Base-by-base conservation (phyloP, 1,284 basidiomycete species). In the Puccinia coronata region DNA sequence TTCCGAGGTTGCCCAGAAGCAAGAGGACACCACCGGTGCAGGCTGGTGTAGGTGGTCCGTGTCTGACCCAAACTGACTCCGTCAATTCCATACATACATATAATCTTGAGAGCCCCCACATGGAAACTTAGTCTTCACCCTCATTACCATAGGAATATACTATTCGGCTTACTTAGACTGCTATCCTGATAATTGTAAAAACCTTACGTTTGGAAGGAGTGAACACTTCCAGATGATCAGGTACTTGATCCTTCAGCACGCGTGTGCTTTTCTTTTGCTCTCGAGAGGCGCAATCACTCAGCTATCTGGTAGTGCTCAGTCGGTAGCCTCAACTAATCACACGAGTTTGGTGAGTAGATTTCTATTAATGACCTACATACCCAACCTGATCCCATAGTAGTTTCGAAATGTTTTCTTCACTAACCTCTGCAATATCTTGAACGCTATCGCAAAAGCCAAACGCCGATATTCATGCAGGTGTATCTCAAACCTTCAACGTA, bases 401-500 rank as follows among this genome's bases (percentile, higher is more conserved):
- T 53, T 23, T 16, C 6, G 51, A n/a, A 63, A 28, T 63, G 59
- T 36, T 63, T 63, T 31, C 28, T 25, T 63, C 25, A 63, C 51
- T 53, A 16, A 53, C 51, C 14, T 8, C 51, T 16, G 34, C 59
- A 49, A 47, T 47, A 49, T 18, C 43, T 49, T 18, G 25, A 49
- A 70, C 16, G 28, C n/a, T 41, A 49, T 31, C 31, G 6, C 28
- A 70, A 18, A 36, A 72, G 70, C 16, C 43, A 34, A 55, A 31
- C 49, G 28, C 41, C 41, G 76, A 78, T 49, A 23, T 16, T 25
- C 76, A 67, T 25, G 3, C 51, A 28, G 77, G 77, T 12, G 53
- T 80, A n/a, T 41, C 41, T 36, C 47, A 51, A 25, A 63, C 70
- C 5, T 80, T 80, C 36, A 65, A 72, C 49, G 34, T 80, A 25